These are phyloP conservation scores for Haplosporangium gracile DNA, from an alignment of 192 early-diverging fungal genomes.

Conservation along the genomic window DNA sequence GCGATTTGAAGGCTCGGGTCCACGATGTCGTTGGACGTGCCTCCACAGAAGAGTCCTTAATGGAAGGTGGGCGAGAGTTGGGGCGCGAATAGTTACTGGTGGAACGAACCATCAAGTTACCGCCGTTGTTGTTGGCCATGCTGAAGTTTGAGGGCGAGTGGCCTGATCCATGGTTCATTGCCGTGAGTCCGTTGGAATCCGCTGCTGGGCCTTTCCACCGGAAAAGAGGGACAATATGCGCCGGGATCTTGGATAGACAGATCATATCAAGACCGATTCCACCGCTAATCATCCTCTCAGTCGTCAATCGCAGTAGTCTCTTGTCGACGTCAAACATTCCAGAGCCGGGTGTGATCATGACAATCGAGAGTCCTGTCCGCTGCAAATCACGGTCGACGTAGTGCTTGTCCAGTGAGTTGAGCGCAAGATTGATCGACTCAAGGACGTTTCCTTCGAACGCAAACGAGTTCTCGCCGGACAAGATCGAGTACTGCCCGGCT, in stretches of 20 bases:
- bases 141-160: conserved; percentile 39
- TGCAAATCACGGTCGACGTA: conserved; percentile 95
- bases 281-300: conserved; percentile 93
- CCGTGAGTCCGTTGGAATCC: conserved; percentile 27
- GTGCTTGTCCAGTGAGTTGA: conserved; percentile 95
- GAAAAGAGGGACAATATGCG: conserved; percentile 92
- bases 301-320: conserved; percentile 88
- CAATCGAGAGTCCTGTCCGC: conserved; percentile 90
- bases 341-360: conserved; percentile 90
- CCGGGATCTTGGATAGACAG: conserved; percentile 87
- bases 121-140: conserved; percentile 16
- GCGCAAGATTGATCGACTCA: conserved; percentile 95
- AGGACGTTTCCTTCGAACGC: conserved; percentile 95
- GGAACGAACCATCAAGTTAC: conserved; percentile 32
- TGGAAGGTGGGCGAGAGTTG: conserved; percentile 29
- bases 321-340: conserved; percentile 93
- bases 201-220: conserved; percentile 58
- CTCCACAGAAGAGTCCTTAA: conserved; percentile 38
- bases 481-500: conserved; percentile 58
- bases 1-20: conserved; percentile 20
- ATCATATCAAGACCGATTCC: conserved; percentile 94
- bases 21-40: conserved; percentile 21
- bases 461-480: conserved; percentile 85
- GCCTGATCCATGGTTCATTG: conserved; percentile 20
- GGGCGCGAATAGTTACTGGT: conserved; percentile 23